Conservation (phyloP, 768 basidiomycete genomes). For the Mycena leptocephala region DNA sequence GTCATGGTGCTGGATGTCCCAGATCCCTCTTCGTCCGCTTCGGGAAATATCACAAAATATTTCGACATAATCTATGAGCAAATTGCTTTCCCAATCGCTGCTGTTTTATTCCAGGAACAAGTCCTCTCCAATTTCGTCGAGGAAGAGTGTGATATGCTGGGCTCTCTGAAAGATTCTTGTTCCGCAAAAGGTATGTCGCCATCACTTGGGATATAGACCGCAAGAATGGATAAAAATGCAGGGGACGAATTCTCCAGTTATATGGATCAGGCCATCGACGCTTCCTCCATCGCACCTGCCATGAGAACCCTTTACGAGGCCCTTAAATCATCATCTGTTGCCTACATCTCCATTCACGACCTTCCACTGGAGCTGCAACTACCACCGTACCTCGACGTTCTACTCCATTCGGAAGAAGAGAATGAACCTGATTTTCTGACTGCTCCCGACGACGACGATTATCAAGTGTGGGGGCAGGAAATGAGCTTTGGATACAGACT, state of each 20-base stretch:
- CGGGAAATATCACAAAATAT: conserved; percentile 83
- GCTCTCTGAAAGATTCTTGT: conserved; percentile 79
- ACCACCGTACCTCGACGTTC: conserved; percentile 83
- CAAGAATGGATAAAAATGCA: conserved; percentile 45
- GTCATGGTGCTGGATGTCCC: conserved; percentile 92
- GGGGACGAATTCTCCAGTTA: conserved; percentile 75
- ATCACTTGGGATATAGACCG: background rate
- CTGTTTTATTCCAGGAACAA: conserved; percentile 94
- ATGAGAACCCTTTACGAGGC: conserved; percentile 87
- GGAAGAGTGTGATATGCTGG: conserved; percentile 80
- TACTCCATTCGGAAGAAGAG: conserved; percentile 79
- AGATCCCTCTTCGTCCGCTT: conserved; percentile 89
- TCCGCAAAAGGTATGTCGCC: conserved; percentile 70
- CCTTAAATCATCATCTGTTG: conserved; percentile 83
- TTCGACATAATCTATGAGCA: conserved; percentile 93
- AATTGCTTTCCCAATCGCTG: conserved; percentile 91
- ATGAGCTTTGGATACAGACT: conserved; percentile 83
- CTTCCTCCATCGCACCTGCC: conserved; percentile 83
- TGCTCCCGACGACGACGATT: conserved; percentile 66
- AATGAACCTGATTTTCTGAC: conserved; percentile 67
- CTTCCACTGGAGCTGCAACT: conserved; percentile 91
- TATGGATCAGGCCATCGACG: conserved; percentile 70
- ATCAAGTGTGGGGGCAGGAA: conserved; percentile 76
- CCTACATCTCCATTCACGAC: conserved; percentile 84
- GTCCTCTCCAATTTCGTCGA: conserved; percentile 91